Evolutionary conservation across 139 green algal species (phyloP).

Genomic region (Tetradesmus lagerheimii): DNA sequence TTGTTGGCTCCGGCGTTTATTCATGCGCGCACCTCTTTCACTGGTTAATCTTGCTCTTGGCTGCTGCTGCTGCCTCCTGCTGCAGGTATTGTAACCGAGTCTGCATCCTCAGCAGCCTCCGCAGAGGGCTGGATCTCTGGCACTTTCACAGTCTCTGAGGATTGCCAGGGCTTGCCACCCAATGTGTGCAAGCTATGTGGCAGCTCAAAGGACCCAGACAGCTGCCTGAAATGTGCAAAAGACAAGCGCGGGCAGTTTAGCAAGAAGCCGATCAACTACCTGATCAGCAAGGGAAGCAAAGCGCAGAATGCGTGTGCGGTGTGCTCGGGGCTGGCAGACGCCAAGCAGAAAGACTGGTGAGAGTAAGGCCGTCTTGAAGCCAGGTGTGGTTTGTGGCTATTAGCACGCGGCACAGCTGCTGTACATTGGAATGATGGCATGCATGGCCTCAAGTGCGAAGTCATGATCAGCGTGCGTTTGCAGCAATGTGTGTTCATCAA

Average conservation of each 20-base stretch:
- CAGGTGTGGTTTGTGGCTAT: no score
- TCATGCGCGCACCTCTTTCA: no score
- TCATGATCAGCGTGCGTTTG: no score
- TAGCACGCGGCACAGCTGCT: no score
- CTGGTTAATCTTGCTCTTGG: no score
- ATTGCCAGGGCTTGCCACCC: constrained; percentile 26
- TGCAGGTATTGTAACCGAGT: constrained; percentile 4
- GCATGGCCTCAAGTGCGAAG: no score
- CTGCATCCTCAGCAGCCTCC: neutral
- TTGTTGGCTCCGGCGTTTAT: no score
- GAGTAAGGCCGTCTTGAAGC: neutral
- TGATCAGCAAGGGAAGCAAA: constrained; percentile 31
- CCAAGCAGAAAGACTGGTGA: neutral
- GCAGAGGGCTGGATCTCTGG: constrained; percentile 32
- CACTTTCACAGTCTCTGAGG: constrained; percentile 3
- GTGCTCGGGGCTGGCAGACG: neutral
- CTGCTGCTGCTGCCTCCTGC: neutral
- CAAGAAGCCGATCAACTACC: constrained; percentile 38
- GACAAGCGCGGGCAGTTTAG: neutral
- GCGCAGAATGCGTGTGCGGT: constrained; percentile 32
- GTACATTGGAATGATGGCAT: no score
- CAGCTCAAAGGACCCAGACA: neutral
- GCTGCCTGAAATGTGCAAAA: constrained; percentile 23
- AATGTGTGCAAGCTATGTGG: constrained; percentile 16
- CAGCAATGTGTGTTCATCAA: no score